phyloP scores from a whole-genome alignment of 2,329 filamentous ascomycete genomes.

The Cadophora sp. region DNA sequence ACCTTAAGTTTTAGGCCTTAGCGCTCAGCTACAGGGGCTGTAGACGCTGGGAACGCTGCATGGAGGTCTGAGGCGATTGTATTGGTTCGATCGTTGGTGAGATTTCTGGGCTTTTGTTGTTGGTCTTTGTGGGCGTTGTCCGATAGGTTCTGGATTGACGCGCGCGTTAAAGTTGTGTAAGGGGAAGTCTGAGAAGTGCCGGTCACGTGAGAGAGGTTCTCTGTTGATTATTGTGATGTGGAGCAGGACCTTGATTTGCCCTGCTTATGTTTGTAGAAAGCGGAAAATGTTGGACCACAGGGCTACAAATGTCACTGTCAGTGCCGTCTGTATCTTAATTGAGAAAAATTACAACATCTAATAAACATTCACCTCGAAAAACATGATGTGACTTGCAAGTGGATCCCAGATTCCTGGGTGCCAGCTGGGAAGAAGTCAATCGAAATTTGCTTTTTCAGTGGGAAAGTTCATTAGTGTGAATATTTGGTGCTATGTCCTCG shows the following conservation, averaged over 20 bases:
- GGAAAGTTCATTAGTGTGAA: no score
- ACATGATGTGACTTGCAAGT: no score
- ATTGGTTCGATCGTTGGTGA: neutral
- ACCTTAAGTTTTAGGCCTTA: constrained; percentile 5
- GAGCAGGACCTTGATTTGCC: neutral
- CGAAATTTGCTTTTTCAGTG: no score
- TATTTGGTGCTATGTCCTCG: no score
- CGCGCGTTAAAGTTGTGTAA: neutral
- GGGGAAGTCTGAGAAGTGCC: neutral
- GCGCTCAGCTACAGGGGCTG: neutral
- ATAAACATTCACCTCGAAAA: no score
- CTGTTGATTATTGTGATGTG: neutral
- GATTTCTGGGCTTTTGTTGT: neutral
- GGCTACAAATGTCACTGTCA: no score
- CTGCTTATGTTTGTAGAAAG: neutral
- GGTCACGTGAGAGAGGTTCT: neutral
- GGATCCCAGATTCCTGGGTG: no score
- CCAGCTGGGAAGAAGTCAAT: no score
- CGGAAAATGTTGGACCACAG: no score
- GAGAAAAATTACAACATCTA: no score
- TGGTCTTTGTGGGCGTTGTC: neutral
- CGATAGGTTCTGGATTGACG: neutral
- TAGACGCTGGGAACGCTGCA: neutral
- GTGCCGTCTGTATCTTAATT: no score
- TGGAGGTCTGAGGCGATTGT: neutral